Conservation (phyloP, 2,329 filamentous ascomycete genomes). For the Aspergillus fructus region DNA sequence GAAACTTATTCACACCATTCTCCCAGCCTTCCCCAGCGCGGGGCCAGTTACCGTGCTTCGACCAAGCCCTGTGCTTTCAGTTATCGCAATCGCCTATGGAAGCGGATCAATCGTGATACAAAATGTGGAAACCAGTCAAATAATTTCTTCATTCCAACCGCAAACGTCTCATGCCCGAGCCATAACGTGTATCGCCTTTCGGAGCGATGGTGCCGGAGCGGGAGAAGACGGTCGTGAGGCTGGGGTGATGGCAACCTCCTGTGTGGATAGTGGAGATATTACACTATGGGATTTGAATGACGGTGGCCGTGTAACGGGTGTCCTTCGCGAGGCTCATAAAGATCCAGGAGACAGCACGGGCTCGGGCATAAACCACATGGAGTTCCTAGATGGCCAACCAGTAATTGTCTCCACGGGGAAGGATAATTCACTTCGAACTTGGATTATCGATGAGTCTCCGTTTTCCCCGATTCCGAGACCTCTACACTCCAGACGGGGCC, state of each 20-base stretch:
- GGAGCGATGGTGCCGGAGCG: slow-evolving; percentile 83
- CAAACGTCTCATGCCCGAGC: slow-evolving; percentile 61
- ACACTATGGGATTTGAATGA: slow-evolving; percentile 95
- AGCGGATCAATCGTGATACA: slow-evolving; percentile 76
- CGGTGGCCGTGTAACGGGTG: slow-evolving; percentile 80
- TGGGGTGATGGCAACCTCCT: slow-evolving; percentile 92
- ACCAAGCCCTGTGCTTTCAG: slow-evolving; percentile 76
- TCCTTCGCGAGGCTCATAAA: slow-evolving; percentile 84
- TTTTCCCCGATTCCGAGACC: slow-evolving; percentile 84
- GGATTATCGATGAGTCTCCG: slow-evolving; percentile 92
- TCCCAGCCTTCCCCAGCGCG: slow-evolving; percentile 69
- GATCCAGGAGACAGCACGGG: slow-evolving; percentile 57
- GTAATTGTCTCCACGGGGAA: slow-evolving; percentile 86
- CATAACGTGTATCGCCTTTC: slow-evolving; percentile 82
- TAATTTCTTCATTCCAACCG: slow-evolving; percentile 67
- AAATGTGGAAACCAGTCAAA: slow-evolving; percentile 76
- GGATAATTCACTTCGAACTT: slow-evolving; percentile 92
- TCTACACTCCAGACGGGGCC: slow-evolving; percentile 81
- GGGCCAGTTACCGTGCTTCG: slow-evolving; percentile 86
- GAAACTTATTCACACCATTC: slow-evolving; percentile 85
- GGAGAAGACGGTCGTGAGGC: slow-evolving; percentile 80
- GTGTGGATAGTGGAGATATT: slow-evolving; percentile 75
- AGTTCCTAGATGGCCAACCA: slow-evolving; percentile 86
- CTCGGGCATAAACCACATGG: slow-evolving; percentile 75
- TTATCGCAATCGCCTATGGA: slow-evolving; percentile 85